These are phyloP conservation scores for Gymnopus androsaceus DNA, from an alignment of 1,284 basidiomycete species.

Conservation along the genomic window DNA sequence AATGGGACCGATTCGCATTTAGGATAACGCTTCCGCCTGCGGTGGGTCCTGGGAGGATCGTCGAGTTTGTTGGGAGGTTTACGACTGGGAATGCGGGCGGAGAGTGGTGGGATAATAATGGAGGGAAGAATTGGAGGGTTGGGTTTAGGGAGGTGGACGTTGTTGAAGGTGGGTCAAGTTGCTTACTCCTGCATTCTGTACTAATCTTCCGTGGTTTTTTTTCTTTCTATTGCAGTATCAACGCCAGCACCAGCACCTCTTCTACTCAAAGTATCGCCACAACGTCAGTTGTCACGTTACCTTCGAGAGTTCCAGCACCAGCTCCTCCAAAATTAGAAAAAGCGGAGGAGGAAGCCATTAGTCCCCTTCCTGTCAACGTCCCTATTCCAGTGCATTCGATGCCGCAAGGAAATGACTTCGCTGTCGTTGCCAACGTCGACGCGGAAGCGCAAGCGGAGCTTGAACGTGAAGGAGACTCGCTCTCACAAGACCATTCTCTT, in stretches of 20 bases:
- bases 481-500: too few species aligned
- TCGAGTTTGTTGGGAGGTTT: conserved; percentile 32
- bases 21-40: conserved; percentile 65
- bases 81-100: conserved; percentile 30
- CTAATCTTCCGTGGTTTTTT: not conserved
- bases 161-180: not conserved
- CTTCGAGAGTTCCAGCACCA: not conserved
- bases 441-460: too few species aligned
- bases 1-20: conserved; percentile 63
- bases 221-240: too few species aligned
- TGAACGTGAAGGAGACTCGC: too few species aligned
- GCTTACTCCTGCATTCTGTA: not conserved
- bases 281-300: too few species aligned
- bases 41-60: conserved; percentile 40
- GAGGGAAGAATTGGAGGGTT: conserved; percentile 76
- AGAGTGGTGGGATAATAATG: conserved; percentile 91
- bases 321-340: not conserved
- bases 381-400: not conserved
- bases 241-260: not conserved
- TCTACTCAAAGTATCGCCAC: not conserved
- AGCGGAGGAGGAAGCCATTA: not conserved
- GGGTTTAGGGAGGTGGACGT: conserved; percentile 20
- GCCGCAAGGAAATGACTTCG: too few species aligned
- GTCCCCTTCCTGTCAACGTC: not conserved
- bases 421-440: too few species aligned